phyloP scores from a whole-genome alignment of 2,329 filamentous ascomycete genomes.

The Aspergillus fructus region DNA sequence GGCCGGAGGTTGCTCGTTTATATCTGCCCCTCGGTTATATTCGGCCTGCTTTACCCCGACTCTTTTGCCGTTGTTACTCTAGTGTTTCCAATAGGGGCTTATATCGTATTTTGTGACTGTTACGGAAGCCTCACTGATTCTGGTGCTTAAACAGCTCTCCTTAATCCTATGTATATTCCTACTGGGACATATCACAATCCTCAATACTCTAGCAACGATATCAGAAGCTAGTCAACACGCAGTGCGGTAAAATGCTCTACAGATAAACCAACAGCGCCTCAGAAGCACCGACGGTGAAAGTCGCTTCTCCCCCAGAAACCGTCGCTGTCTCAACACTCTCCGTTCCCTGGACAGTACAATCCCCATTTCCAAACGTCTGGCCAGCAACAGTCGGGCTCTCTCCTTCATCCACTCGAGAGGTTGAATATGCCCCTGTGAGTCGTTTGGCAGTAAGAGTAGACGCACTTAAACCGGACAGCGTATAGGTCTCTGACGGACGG shows the following conservation, averaged over 20 bases:
- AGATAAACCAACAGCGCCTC: constrained; percentile 51
- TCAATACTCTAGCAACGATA: no score
- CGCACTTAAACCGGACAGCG: constrained; percentile 42
- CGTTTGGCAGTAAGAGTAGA: constrained; percentile 43
- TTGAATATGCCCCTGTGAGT: constrained; percentile 47
- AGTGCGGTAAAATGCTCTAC: no score
- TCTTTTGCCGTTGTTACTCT: background rate
- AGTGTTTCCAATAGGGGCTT: no score
- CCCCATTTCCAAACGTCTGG: constrained; percentile 48
- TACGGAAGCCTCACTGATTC: no score
- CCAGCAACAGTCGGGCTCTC: constrained; percentile 47
- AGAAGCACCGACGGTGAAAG: constrained; percentile 45
- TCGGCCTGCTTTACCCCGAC: constrained; percentile 2
- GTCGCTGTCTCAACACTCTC: constrained; percentile 23
- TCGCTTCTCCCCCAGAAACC: constrained; percentile 33
- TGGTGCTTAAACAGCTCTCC: no score
- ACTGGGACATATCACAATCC: no score
- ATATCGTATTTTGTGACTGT: no score
- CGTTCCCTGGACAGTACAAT: constrained; percentile 44
- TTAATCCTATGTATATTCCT: no score
- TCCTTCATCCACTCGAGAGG: constrained; percentile 47
- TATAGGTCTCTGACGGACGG: constrained; percentile 37
- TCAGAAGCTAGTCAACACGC: no score
- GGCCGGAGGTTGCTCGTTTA: background rate
- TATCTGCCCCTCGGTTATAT: background rate